Evolutionary conservation across 768 basidiomycete genomes (phyloP).

Genomic region (Rhodosporidiobolus sp.): DNA sequence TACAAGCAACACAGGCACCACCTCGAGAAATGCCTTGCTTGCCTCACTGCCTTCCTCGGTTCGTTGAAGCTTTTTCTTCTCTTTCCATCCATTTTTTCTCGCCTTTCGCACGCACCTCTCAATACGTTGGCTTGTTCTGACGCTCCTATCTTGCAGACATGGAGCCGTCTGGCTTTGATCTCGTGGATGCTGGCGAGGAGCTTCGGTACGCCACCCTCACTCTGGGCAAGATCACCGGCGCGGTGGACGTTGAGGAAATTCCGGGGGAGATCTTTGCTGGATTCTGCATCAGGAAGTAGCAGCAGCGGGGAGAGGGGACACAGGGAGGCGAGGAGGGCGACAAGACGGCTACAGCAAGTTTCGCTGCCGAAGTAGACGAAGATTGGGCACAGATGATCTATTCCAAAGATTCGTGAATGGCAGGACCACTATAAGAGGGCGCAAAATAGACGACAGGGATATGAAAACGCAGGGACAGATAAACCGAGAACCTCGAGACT

Average conservation of each 20-base stretch:
- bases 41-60: conserved; percentile 61
- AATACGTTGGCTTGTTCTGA: not conserved
- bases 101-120: conserved; percentile 7
- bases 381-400: too few relatives aligned
- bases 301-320: too few relatives aligned
- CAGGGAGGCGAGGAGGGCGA: too few relatives aligned
- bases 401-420: too few relatives aligned
- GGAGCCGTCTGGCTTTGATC: conserved; percentile 60
- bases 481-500: too few relatives aligned
- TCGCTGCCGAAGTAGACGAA: too few relatives aligned
- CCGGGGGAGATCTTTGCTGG: conserved; percentile 76
- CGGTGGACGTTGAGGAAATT: conserved; percentile 76
- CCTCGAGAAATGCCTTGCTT: conserved; percentile 52
- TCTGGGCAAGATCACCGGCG: conserved; percentile 77
- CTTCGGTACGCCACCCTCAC: conserved; percentile 78
- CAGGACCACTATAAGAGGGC: too few relatives aligned
- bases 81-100: conserved; percentile 47
- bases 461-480: too few relatives aligned
- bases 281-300: conserved; percentile 82
- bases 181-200: conserved; percentile 81
- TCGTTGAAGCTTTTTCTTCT: too few relatives aligned
- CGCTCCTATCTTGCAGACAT: conserved; percentile 14
- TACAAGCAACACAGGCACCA: conserved; percentile 75
- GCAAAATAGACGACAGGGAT: too few relatives aligned
- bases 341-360: too few relatives aligned